Evolutionary conservation across 2,329 filamentous ascomycete species (phyloP).

Genomic region (Trichoderma brevicompactum): DNA sequence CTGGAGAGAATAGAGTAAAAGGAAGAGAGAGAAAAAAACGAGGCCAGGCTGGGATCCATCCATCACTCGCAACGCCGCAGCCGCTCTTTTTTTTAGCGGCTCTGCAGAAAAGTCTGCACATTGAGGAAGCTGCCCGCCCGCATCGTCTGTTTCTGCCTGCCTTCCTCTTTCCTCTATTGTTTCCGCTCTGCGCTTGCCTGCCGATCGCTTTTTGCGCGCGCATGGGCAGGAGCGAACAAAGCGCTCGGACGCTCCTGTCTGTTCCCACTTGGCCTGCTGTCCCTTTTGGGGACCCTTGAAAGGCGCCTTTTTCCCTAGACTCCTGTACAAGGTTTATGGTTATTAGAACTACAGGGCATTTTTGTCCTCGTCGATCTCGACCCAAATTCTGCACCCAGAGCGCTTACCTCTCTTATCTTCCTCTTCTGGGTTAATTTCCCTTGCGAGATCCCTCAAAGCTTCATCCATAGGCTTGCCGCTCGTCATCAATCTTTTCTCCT

Average conservation of each 20-base stretch:
- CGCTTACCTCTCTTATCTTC: neutral
- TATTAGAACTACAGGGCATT: constrained; percentile 8
- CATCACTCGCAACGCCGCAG: constrained; percentile 2
- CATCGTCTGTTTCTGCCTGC: neutral
- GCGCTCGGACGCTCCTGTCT: constrained; percentile 11
- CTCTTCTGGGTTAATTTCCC: neutral
- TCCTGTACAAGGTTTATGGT: constrained; percentile 28
- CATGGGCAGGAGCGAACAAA: constrained; percentile 5
- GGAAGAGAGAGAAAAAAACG: neutral
- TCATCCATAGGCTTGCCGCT: neutral
- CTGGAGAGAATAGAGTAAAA: neutral
- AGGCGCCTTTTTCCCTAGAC: neutral
- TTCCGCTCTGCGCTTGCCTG: constrained; percentile 6
- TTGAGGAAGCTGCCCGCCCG: neutral
- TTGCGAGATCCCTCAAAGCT: neutral
- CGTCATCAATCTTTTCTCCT: neutral
- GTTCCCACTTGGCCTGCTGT: constrained; percentile 20
- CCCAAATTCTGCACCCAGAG: neutral
- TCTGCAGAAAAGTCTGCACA: neutral
- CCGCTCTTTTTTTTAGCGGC: neutral
- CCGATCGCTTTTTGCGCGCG: constrained; percentile 26
- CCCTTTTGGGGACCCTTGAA: constrained; percentile 6
- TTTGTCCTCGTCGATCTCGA: constrained; percentile 9
- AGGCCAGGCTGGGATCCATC: neutral
- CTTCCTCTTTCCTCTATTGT: neutral